Conservation (phyloP, 495 filamentous ascomycete species). For the Aspergillus nanangensis region DNA sequence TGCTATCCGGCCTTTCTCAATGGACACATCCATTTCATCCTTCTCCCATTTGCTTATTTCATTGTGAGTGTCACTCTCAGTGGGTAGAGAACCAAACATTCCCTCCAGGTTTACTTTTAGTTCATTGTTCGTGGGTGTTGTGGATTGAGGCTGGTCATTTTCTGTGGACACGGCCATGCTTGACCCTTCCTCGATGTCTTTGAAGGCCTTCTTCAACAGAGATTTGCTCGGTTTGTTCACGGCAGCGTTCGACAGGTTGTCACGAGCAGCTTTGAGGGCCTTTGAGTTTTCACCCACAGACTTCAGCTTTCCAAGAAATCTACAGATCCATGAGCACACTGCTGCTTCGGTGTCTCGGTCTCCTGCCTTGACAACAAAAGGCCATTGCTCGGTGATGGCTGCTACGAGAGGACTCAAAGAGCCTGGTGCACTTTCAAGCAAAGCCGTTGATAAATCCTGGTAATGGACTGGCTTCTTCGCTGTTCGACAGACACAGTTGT, state of each 20-base stretch:
- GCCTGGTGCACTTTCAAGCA: conserved; percentile 31
- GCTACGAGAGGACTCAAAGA: conserved; percentile 53
- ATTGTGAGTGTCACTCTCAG: conserved; percentile 37
- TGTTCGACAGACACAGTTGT: conserved; percentile 71
- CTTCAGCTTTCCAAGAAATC: conserved; percentile 41
- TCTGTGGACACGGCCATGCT: conserved; percentile 19
- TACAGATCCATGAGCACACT: conserved; percentile 53
- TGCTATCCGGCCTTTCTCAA: conserved; percentile 66
- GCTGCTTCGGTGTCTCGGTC: conserved; percentile 29
- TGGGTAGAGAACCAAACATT: conserved; percentile 37
- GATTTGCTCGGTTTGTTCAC: conserved; percentile 35
- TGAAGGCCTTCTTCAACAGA: conserved; percentile 37
- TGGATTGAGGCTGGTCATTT: conserved; percentile 8
- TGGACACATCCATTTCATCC: conserved; percentile 66
- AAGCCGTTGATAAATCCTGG: conserved; percentile 41
- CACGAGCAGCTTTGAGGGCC: conserved; percentile 37
- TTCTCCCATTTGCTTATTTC: conserved; percentile 59
- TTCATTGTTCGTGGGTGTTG: conserved; percentile 7
- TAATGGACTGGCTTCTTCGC: conserved; percentile 73
- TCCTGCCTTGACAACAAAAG: conserved; percentile 54
- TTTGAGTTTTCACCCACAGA: conserved; percentile 37
- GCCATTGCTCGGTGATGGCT: conserved; percentile 71
- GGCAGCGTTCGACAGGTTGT: conserved; percentile 30
- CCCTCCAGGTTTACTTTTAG: conserved; percentile 30
- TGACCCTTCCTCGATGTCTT: conserved; percentile 21